Evolutionary conservation across 768 basidiomycete genomes (phyloP), one percentile per base, ranked within the genome.

Genomic region (Collybia sordida): DNA sequence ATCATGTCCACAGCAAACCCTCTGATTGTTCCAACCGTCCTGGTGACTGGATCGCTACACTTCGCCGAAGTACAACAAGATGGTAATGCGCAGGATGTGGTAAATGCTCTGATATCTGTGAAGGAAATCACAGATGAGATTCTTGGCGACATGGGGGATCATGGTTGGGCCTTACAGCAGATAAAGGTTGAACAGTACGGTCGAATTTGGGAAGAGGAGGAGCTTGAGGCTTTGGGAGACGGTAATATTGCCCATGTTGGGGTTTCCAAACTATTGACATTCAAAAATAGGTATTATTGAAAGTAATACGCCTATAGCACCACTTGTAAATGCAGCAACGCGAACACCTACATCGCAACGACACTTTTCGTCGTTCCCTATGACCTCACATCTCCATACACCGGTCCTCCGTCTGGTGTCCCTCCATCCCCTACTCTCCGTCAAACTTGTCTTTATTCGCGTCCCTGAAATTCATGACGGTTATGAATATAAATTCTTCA

Each of bases 401-500:
- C 85, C 90, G 8, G 67, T 75, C 3, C 64, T 93, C 35, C 85
- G 90, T 1, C 72, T 94, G 37, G 83, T 93, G 2, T 87, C 87
- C 4, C 72, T 85, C 2, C 80, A 92, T 56, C 77, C 83, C 3
- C 64, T 72, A 14, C 73, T 89, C n/a, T 73, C 74, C 0, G 37
- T 86, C 18, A 65, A 70, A 1, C 59, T 88, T 34, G 60, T 72
- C 0, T 88, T 90, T 64, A 64, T 77, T 37, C 82, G 87, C 39
- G 80, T 93, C 14, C 89, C 89, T 2, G 86, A 90, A 63, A 80
- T 93, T 50, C 79, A 85, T 44, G 91, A 93, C 57, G 85, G 76
- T 2, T 90, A 85, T 58, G 59, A 71, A 54, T 83, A 85, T 72
- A 83, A 75, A 45, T 55, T 81, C 35, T 93, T 84, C 65, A 72